Evolutionary conservation across 2,329 filamentous ascomycete genomes (phyloP), one percentile per base, ranked within the genome.

Genomic region (Penicillium glabrum): DNA sequence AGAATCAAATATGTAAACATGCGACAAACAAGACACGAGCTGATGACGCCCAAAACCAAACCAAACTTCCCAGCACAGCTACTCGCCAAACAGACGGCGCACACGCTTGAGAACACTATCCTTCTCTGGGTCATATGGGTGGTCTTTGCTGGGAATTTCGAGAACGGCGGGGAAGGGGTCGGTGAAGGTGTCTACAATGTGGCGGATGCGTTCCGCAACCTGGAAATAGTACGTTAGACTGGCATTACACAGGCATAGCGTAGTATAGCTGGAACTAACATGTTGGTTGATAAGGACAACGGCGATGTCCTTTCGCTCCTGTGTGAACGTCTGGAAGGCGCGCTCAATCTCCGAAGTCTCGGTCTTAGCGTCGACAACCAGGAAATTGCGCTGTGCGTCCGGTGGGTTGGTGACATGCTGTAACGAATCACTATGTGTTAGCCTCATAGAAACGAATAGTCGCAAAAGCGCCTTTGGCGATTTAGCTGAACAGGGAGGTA

Each of bases 41-140:
- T 27, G 23, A 26, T 46, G 43, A 53, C 50, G 48, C 45, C 35
- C 43, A 57, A 53, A 61, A 44, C 29, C 43, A 27, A 35, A 41
- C 53, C 14, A 19, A 27, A 10, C 14, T 13, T 11, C 14, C 29
- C n/a, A 21, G 16, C 13, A 16, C 35, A 13, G 50, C 60, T 67
- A 82, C 68, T 82, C 86, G 64, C 86, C 86, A 76, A 89, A 89
- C 61, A 90, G 70, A 69, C 87, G 85, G 73, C 85, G 81, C 63
- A 99, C 95, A 65, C 95, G 85, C 79, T 93, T 90, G 77, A 99
- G 76, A 44, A 99, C 93, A 72, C 93, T 98, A 76, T 99, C 95
- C 82, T 99, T 99, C 79, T 99, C 95, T 0, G 95, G 95, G 69
- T 99, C 93, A 72, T 99, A 99, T 2, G 95, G 95, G 75, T 99